These are phyloP conservation scores for Calycina marina DNA, from an alignment of 2,329 filamentous ascomycete species.

Conservation along the genomic window DNA sequence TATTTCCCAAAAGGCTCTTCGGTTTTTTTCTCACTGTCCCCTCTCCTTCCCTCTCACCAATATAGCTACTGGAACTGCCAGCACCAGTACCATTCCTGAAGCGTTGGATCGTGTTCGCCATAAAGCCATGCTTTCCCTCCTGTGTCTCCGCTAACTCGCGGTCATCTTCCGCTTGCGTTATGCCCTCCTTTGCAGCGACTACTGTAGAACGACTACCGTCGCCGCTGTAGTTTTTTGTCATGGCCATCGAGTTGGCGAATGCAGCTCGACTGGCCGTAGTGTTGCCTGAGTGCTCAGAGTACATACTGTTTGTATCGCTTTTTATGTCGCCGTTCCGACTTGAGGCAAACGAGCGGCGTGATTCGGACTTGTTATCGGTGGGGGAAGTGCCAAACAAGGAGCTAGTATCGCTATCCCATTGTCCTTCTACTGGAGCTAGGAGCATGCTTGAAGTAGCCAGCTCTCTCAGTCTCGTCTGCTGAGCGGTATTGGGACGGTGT, in stretches of 20 bases:
- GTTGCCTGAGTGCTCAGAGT: constrained; percentile 10
- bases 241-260: constrained; percentile 14
- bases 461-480: constrained; percentile 67
- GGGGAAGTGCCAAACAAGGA: constrained; percentile 16
- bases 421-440: constrained; percentile 19
- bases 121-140: constrained; percentile 9
- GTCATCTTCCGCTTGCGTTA: constrained; percentile 2
- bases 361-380: constrained; percentile 12
- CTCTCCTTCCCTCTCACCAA: constrained; percentile 6
- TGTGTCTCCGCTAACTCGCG: constrained; percentile 4
- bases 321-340: constrained; percentile 14
- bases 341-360: constrained; percentile 18
- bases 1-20: constrained; percentile 22
- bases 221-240: constrained; percentile 14
- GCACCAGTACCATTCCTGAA: constrained; percentile 15
- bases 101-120: constrained; percentile 11
- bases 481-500: constrained; percentile 67
- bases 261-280: constrained; percentile 2
- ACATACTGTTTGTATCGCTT: constrained; percentile 18
- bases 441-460: constrained; percentile 50
- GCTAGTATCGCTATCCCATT: constrained; percentile 20
- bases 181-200: constrained; percentile 6
- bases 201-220: constrained; percentile 7
- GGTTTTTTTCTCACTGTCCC: constrained; percentile 18
- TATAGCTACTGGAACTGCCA: background rate